A percentile compares a stretch with the other conserved stretches of the same genome.
Conservation (phyloP, 768 basidiomycete species). For the Ramaria sp. region DNA sequence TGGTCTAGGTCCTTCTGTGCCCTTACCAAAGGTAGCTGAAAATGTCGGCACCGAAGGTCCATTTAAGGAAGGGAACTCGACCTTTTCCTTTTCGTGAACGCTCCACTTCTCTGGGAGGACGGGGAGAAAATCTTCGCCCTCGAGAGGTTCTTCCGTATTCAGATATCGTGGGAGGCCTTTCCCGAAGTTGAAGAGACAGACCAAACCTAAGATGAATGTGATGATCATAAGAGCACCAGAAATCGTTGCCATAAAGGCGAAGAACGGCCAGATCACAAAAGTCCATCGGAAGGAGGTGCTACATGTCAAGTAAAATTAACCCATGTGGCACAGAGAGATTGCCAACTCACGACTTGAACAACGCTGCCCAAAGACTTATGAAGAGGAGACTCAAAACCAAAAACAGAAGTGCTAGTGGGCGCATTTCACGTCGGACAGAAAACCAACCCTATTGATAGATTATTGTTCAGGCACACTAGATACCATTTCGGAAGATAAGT, state of each 20-base stretch:
- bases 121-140: constrained; percentile 31
- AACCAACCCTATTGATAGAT: constrained; percentile 54
- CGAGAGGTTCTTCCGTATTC: constrained; percentile 38
- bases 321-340: background rate
- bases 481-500: background rate
- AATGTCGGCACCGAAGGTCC: constrained; percentile 41
- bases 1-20: constrained; percentile 25
- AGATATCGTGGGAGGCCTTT: constrained; percentile 60
- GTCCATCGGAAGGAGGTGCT: constrained; percentile 61
- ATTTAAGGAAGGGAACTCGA: constrained; percentile 48
- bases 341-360: constrained; percentile 43
- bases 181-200: constrained; percentile 67
- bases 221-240: constrained; percentile 47
- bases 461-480: background rate
- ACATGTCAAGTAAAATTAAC: background rate
- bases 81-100: constrained; percentile 31
- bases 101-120: constrained; percentile 20
- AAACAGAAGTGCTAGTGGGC: constrained; percentile 49
- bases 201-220: constrained; percentile 48
- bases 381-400: constrained; percentile 49
- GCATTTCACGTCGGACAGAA: constrained; percentile 56
- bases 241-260: constrained; percentile 46
- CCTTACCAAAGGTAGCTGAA: constrained; percentile 27
- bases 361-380: constrained; percentile 55
- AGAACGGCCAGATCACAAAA: constrained; percentile 65